These are phyloP conservation scores for Syzygium oleosum DNA, from an alignment of 345 rosid species.

Conservation along the genomic window DNA sequence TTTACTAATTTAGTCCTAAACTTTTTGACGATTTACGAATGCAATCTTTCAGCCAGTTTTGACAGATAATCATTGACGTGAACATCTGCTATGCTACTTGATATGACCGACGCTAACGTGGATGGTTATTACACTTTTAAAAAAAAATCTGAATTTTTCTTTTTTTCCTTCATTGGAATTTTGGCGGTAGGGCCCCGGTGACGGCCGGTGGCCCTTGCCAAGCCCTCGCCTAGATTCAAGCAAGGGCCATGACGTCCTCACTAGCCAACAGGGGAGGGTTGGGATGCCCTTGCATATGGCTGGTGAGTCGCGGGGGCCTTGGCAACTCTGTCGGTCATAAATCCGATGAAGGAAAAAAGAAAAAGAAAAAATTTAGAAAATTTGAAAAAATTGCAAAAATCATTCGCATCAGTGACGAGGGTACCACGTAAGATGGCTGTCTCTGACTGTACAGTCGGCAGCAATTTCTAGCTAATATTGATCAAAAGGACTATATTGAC, in stretches of 20 bases:
- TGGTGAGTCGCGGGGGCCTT: not conserved
- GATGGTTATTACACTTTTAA: no score
- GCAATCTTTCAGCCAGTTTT: no score
- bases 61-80: no score
- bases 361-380: rapidly evolving
- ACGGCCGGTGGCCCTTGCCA: rapidly evolving
- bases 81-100: no score
- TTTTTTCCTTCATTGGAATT: not conserved
- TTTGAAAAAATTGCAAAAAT: not conserved
- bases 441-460: rapidly evolving
- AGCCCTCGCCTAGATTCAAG: not conserved
- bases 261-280: not conserved
- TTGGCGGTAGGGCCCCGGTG: not conserved
- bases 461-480: not conserved
- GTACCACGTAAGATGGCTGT: no score
- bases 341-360: not conserved
- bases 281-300: not conserved
- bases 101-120: no score
- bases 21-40: no score
- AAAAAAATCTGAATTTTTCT: no score
- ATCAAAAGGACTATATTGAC: rapidly evolving
- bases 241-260: no score
- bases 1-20: no score
- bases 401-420: rapidly evolving
- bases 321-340: not conserved